Percentiles rank a stretch among this genome's conserved stretches.
These are phyloP conservation scores for Penicillium brasilianum DNA, from an alignment of 2,329 filamentous ascomycete species.

Conservation along the genomic window DNA sequence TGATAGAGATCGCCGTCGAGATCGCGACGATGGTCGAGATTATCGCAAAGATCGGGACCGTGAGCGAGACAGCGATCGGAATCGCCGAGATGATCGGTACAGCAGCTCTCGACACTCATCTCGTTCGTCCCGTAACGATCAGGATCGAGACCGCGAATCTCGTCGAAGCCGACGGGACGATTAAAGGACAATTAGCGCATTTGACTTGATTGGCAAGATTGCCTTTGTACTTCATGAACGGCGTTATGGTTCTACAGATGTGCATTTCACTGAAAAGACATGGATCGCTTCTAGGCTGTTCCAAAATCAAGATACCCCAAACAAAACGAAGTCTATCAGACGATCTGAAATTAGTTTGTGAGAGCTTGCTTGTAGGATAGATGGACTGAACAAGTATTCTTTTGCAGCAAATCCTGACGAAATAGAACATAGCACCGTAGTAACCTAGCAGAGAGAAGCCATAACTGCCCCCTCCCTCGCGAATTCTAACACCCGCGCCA, in stretches of 20 bases:
- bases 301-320: conserved; percentile 30
- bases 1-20: conserved; percentile 28
- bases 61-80: conserved; percentile 33
- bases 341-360: too few relatives aligned
- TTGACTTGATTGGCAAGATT: conserved; percentile 1
- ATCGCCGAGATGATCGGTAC: conserved; percentile 40
- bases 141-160: conserved; percentile 33
- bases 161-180: conserved; percentile 37
- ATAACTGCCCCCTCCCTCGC: conserved; percentile 2
- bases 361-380: too few relatives aligned
- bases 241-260: conserved; percentile 6
- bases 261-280: neutral
- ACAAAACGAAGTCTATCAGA: neutral
- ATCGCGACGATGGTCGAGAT: conserved; percentile 26
- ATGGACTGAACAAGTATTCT: too few relatives aligned
- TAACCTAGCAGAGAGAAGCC: too few relatives aligned
- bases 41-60: conserved; percentile 28
- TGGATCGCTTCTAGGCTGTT: neutral
- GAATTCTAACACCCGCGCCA: too few relatives aligned
- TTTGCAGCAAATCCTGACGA: too few relatives aligned
- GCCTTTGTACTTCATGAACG: conserved; percentile 14
- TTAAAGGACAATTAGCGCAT: conserved; percentile 20
- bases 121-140: conserved; percentile 38
- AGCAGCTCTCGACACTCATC: conserved; percentile 41
- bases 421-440: too few relatives aligned